Evolutionary conservation across 345 rosid genomes (phyloP), one percentile per base, ranked within the genome.

Genomic region (Salix purpurea): DNA sequence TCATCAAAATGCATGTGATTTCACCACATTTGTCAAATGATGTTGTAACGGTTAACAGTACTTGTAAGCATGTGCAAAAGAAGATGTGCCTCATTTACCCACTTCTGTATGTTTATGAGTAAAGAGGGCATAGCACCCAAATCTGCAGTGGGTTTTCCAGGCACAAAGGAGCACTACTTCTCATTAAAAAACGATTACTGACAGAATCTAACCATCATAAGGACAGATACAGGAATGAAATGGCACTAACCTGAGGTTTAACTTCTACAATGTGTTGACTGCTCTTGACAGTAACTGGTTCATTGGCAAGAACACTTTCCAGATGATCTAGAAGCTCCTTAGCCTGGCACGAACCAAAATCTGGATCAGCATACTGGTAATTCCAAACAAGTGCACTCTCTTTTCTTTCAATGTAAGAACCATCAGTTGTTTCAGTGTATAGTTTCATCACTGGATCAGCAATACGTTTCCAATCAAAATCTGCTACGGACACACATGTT

Each of bases 311-410:
- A 74, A 95, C 98, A 58, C 98, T 93, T 82, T 93, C 97, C 10
- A 95, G 91, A 67, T 95, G 98, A 85, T 95, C 97, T 67, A 95
- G 82, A 64, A 95, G 99, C 85, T 93, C 99, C 86, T 93, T 93
- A 6, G 99, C 98, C 88, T 93, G 99, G 87, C 99, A 95, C 15
- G 88, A 93, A 18, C 99, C 99, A 52, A 95, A 95, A 83, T 95
- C 99, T 50, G 97, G 96, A 83, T 95, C 98, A 34, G 99, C 98
- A 34, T 87, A 83, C 81, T 84, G 88, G 84, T 90, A 95, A 73
- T 87, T 89, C 99, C 99, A 95, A 64, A 89, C 93, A 19, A 95
- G 87, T 34, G 94, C 90, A 75, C 94, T 93, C 82, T 95, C 98
- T 85, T 91, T 95, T 60, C 88, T 79, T 85, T 95, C 99, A 72